Evolutionary conservation across 2,329 filamentous ascomycete genomes (phyloP).

Genomic region (Aureobasidium uvarum): DNA sequence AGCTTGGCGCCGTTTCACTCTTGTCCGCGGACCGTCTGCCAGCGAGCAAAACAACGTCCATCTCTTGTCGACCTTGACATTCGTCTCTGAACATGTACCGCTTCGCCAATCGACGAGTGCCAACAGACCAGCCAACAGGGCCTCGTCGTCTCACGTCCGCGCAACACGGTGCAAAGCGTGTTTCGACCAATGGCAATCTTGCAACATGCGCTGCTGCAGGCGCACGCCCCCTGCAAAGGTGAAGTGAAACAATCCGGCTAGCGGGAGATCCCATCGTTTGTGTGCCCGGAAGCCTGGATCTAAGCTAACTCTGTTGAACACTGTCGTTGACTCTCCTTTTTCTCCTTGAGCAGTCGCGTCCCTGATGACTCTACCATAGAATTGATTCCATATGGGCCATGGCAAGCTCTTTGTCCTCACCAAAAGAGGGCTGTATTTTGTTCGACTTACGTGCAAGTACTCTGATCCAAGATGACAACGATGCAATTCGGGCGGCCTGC

Average conservation of each 20-base stretch:
- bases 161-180: background rate
- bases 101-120: background rate
- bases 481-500: constrained; percentile 4
- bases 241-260: constrained; percentile 27
- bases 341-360: constrained; percentile 4
- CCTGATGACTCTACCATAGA: background rate
- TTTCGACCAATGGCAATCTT: constrained; percentile 24
- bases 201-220: constrained; percentile 26
- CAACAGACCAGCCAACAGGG: background rate
- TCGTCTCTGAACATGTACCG: background rate
- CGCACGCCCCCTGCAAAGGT: constrained; percentile 22
- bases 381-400: constrained; percentile 2
- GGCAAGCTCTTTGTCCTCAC: background rate
- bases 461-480: constrained; percentile 10
- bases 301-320: constrained; percentile 13
- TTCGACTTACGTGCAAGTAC: background rate
- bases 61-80: background rate
- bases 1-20: constrained; percentile 26
- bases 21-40: constrained; percentile 10
- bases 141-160: constrained; percentile 17
- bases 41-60: background rate
- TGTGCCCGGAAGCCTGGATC: constrained; percentile 24
- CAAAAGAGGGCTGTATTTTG: background rate
- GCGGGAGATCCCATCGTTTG: constrained; percentile 22
- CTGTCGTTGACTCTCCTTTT: constrained; percentile 23